phyloP scores from a whole-genome alignment of 371 early-diverging fungal species.

The Apophysomyces ossiformis region DNA sequence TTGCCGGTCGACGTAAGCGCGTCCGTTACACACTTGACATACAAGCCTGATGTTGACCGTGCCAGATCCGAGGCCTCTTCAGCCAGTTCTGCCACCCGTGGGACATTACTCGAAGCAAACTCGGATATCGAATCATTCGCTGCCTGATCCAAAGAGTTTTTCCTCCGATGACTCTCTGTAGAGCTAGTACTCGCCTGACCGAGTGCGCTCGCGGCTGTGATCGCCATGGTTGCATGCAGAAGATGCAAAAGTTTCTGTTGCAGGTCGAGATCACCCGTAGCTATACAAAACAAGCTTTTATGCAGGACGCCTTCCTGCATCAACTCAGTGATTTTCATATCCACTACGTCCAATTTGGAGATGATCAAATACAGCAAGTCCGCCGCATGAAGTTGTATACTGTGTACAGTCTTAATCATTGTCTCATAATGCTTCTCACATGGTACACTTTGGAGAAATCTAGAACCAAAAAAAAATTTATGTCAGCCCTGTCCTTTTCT shows the following conservation, averaged over 20 bases:
- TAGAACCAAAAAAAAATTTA: conserved; percentile 18
- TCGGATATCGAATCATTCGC: conserved; percentile 20
- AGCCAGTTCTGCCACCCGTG: conserved; percentile 9
- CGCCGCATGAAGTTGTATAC: conserved; percentile 65
- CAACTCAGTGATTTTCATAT: conserved; percentile 52
- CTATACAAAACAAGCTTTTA: conserved; percentile 69
- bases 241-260: conserved; percentile 78
- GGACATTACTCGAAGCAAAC: conserved; percentile 16
- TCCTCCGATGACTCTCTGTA: conserved; percentile 29
- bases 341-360: conserved; percentile 58
- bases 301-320: conserved; percentile 62
- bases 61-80: conserved; percentile 35
- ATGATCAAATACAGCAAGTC: conserved; percentile 68
- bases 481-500: neutral
- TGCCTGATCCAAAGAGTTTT: conserved; percentile 24
- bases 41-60: conserved; percentile 50
- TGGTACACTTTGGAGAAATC: conserved; percentile 49
- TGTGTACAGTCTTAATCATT: conserved; percentile 38
- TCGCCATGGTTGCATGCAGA: conserved; percentile 62
- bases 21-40: conserved; percentile 66
- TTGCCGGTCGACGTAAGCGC: conserved; percentile 64
- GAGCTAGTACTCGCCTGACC: conserved; percentile 14
- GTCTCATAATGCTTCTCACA: conserved; percentile 22
- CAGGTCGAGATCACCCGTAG: conserved; percentile 57
- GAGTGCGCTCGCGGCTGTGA: conserved; percentile 38